These are phyloP conservation scores for Aechmea fasciata DNA, from an alignment of 176 grass and related monocot genomes.

Conservation along the genomic window DNA sequence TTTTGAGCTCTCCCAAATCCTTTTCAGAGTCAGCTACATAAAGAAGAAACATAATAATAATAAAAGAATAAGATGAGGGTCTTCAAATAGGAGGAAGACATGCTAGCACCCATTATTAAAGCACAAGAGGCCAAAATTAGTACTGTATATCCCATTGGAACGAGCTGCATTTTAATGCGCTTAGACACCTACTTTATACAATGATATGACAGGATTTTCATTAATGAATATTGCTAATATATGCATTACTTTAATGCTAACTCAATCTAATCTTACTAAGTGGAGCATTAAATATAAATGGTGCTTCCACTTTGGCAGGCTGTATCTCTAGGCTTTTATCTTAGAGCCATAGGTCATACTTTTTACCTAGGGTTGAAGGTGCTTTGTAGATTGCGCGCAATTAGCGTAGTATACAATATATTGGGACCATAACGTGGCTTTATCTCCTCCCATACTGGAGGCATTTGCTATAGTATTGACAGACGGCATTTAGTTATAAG, in stretches of 20 bases:
- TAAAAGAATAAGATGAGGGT: not conserved
- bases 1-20: not conserved
- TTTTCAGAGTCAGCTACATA: not conserved
- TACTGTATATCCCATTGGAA: not conserved
- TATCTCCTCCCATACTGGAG: not conserved
- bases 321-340: not conserved
- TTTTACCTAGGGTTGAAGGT: not conserved
- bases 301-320: slow-evolving; percentile 1
- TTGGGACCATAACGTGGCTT: not conserved
- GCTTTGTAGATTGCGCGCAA: not conserved
- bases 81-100: not conserved
- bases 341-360: not conserved
- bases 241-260: not conserved
- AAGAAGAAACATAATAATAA: not conserved
- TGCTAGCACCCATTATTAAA: not conserved
- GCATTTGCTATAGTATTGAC: not conserved
- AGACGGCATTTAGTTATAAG: not conserved
- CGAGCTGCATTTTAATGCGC: not conserved
- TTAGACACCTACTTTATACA: not conserved
- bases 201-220: no score
- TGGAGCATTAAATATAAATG: not conserved
- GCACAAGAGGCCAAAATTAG: not conserved
- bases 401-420: not conserved
- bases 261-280: not conserved
- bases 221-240: no score